phyloP scores from a whole-genome alignment of 176 grass and related monocot species.

The Eremochloa ophiuroides region DNA sequence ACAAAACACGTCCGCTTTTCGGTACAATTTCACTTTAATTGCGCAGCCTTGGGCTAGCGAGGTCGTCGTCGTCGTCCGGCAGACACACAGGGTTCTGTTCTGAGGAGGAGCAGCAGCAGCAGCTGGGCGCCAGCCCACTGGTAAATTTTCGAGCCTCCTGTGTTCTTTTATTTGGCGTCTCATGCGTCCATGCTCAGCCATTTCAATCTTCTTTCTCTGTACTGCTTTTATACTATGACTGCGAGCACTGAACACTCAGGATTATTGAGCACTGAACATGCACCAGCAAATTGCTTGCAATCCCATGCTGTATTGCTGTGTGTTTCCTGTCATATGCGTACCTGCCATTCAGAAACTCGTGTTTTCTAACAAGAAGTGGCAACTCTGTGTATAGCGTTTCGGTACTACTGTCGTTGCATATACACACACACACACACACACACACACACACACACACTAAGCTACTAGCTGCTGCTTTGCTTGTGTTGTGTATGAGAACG shows the following conservation, averaged over 20 bases:
- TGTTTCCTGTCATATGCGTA: background rate
- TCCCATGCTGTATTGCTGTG: background rate
- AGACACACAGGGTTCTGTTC: background rate
- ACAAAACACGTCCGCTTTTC: no score
- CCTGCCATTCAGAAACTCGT: background rate
- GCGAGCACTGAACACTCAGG: background rate
- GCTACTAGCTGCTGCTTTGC: background rate
- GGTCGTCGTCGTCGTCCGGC: no score
- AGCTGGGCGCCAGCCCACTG: slow-evolving; percentile 15
- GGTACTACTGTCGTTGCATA: background rate
- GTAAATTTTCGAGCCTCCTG: slow-evolving; percentile 1
- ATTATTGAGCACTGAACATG: background rate
- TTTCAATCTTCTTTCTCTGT: background rate
- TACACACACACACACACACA: no score
- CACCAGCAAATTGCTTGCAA: background rate
- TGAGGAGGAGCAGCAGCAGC: background rate
- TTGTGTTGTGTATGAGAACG: background rate
- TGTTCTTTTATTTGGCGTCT: background rate
- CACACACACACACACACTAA: no score
- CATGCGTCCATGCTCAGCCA: background rate
- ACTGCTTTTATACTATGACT: background rate
- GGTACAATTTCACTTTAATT: no score
- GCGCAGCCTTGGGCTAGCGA: no score
- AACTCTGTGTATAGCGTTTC: background rate
- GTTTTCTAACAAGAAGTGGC: background rate